Evolutionary conservation across 768 basidiomycete species (phyloP), one percentile per base, ranked within the genome.

Genomic region (Hygrophorus pudorinus): DNA sequence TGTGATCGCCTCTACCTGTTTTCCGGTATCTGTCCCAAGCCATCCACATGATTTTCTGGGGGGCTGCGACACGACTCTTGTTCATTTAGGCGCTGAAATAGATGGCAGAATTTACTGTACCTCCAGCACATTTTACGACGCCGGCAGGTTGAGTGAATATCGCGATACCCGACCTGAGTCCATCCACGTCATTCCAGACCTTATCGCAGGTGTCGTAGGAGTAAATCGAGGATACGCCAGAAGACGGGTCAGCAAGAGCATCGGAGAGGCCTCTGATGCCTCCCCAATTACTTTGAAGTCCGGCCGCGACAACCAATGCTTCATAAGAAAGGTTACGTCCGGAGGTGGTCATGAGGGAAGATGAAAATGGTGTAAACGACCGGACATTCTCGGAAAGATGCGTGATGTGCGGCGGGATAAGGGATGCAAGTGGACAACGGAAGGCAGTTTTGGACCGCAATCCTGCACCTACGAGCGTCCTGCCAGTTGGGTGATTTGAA

Each of bases 31-130:
- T 68, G 57, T 92, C 87, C 86, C 87, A 90, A 37, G 87, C 85
- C 85, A 91, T 89, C 89, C 90, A 94, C 86, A 94, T 91, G 43
- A 92, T 85, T 64, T 93, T 91, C 58, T 90, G 86, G 14, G 86
- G 85, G 12, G 82, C 85, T 86, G 51, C 16, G 33, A 20, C 40
- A 51, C 12, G 38, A 33, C 38, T 41, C 18, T 10, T 18, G n/a
- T 16, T 12, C 4, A 16, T 30, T 38, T 16, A 46, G 14, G 13
- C 17, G 44, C 10, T 17, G 24, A 11, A 30, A 5, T 14, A 18
- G 28, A 20, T 27, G 10, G 32, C 2, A 34, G 6, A 20, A 13
- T 40, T 52, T 24, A 21, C 46, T 59, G 51, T 54, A 85, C 87
- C 86, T 67, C 89, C 84, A 53, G 92, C 85, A 59, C 93, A 98